Base-by-base conservation (phyloP, 106 monocot species). In the Xerophyta viscosa region DNA sequence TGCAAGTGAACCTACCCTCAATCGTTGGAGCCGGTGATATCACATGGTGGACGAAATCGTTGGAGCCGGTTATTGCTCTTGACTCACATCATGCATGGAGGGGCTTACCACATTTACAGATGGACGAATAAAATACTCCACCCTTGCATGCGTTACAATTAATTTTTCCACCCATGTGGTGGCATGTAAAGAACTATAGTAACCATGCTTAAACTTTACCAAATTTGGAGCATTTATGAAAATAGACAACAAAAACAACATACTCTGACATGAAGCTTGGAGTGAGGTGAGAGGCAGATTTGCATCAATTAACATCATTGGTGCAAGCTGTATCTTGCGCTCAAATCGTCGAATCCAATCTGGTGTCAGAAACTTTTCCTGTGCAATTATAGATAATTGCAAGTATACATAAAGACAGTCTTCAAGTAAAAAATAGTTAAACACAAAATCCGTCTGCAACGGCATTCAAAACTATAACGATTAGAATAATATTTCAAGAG, bases 241-340 rank as follows among this genome's bases (percentile, higher is more conserved):
- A 2, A 10, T 39, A 39, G 39, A 39, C 13, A 39, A 39, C 39
- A 39, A 12, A 39, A 2, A 20, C 4, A 69, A 19, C 69, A 46
- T 79, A 92, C 92, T 50, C 52, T 63, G 75, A 48, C 79, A 87
- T 58, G 80, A 70, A 62, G 62, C 62, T 74, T 92, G 68, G 54
- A 92, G 73, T 20, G 83, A 73, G 0, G 56, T n/a, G 10, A 62
- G 63, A 50, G 60, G 54, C 56, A 92, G 69, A 71, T 92, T 92
- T 23, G 92, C 92, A 74, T 87, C 92, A 46, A 92, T 64, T 62
- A 92, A 68, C 48, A 92, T 20, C 15, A 83, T 23, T 59, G 92
- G 80, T 58, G 86, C 83, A 49, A 56, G 66, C 37, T 25, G 47
- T 54, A 92, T 83, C 41, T 65, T 68, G 41, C 31, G 33, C 31